A percentile compares a stretch with the other conserved stretches of the same genome.
phyloP scores from a whole-genome alignment of 2,329 filamentous ascomycete genomes.

The Elsinoe necatrix region DNA sequence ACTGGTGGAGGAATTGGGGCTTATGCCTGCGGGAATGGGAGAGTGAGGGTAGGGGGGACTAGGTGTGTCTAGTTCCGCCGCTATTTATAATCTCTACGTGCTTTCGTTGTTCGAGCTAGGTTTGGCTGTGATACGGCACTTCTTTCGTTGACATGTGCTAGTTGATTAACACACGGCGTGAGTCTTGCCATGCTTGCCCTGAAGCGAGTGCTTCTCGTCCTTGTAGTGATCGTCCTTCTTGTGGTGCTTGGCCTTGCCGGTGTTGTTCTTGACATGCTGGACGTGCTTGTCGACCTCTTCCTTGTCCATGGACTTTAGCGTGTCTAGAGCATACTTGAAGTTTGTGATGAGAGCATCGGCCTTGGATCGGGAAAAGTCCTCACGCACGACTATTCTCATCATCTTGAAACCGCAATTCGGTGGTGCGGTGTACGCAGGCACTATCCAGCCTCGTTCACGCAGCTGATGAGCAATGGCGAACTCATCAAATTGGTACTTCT shows the following conservation, averaged over 20 bases:
- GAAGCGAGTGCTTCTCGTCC: conserved; percentile 76
- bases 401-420: conserved; percentile 77
- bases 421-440: conserved; percentile 90
- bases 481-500: conserved; percentile 48
- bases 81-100: neutral
- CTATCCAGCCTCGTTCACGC: conserved; percentile 80
- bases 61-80: neutral
- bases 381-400: conserved; percentile 83
- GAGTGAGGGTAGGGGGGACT: neutral
- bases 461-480: conserved; percentile 66
- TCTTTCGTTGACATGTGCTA: no score
- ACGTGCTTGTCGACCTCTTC: conserved; percentile 61
- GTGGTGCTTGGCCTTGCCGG: conserved; percentile 25
- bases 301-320: conserved; percentile 66
- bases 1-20: conserved; percentile 20
- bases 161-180: conserved; percentile 79
- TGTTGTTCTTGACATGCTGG: conserved; percentile 33
- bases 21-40: neutral
- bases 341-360: conserved; percentile 72
- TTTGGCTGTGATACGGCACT: no score
- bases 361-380: conserved; percentile 77
- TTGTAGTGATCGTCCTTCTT: conserved; percentile 43
- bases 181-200: conserved; percentile 85
- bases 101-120: no score
- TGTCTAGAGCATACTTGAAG: conserved; percentile 65